Evolutionary conservation across 2,329 filamentous ascomycete genomes (phyloP), one percentile per base, ranked within the genome.

Genomic region (Cladophialophora immunda): DNA sequence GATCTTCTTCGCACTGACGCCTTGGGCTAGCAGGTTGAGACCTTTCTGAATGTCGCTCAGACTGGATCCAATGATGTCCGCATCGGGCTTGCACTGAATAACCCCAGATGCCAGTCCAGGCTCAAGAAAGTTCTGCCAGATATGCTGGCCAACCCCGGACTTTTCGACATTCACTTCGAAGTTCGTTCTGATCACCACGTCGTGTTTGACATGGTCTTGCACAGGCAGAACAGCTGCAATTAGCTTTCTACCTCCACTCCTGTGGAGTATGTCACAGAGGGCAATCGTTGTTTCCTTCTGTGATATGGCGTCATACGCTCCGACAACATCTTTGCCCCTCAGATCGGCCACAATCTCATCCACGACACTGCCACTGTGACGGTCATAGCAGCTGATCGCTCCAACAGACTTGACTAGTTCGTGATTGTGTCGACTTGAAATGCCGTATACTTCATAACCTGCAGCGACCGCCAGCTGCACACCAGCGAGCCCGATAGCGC

Each of bases 61-160:
- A 34, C 9, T 34, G 6, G 32, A 34, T 34, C 32, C 32, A 34
- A 34, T 13, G 32, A 34, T 11, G 6, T 34, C 4, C 32, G 32
- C 32, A 34, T 34, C 32, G 6, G 32, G 32, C 32, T 34, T 34
- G 32, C 32, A 34, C 32, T 34, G 32, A 34, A 34, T 11, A 34
- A 11, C 32, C 9, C 32, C 32, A 2, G 32, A 34, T 5, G 32
- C 32, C 6, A 34, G 32, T 6, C 32, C 32, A 13, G 32, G 32
- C 32, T 34, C 32, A 2, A 34, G 32, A 11, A 34, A 34, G 32
- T 34, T 13, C 32, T 34, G 72, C 50, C 73, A 68, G 61, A 74
- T 76, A 2, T 75, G 90, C 83, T 92, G 92, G 9, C 90, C 90
- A 25, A 93, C 86, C 53, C 81, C 82, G 13, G 74, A 64, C 9